Evolutionary conservation across 2,329 filamentous ascomycete genomes (phyloP), one percentile per base, ranked within the genome.

Genomic region (Incumbomyces lentus): DNA sequence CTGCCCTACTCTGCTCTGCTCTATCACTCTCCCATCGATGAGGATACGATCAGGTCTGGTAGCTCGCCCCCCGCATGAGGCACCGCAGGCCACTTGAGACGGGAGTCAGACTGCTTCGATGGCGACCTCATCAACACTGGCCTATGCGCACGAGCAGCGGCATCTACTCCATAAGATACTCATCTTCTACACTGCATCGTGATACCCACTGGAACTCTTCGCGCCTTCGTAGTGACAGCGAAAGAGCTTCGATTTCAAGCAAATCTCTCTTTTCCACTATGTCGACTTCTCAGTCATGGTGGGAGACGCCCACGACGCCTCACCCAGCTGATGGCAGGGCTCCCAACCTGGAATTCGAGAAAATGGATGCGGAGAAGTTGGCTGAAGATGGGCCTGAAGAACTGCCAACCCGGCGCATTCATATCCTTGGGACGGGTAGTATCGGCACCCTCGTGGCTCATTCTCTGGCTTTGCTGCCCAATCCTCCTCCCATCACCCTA

Each of bases 51-150:
- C n/a, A n/a, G n/a, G n/a, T n/a, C n/a, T n/a, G n/a, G n/a, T n/a
- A n/a, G n/a, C 3, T 18, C 18, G 38, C 19, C 13, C 38, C 29
- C 38, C 40, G 40, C 10, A 42, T 42, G 40, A 42, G 40, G 30
- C 32, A 26, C 32, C 29, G 31, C 18, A 14, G 11, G 14, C n/a
- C 14, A 30, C 5, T 42, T 30, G 26, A 33, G 26, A 29, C 26
- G 11, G 30, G 40, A 33, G 30, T 32, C 40, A 32, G 26, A 33
- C 3, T 77, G 92, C 8, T 75, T 96, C 40, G 92, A 98, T 64
- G 92, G 92, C 10, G 92, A 98, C 62, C 96, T 96, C 61, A 87
- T 96, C 61, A 98, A 98, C 60, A 90, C 96, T 3, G 90, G 96
- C 22, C 83, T 98, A 48, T 94, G 87, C 40, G 40, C 40, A 42